phyloP scores from a whole-genome alignment of 1,284 basidiomycete species.

The Microstroma glucosiphilum region DNA sequence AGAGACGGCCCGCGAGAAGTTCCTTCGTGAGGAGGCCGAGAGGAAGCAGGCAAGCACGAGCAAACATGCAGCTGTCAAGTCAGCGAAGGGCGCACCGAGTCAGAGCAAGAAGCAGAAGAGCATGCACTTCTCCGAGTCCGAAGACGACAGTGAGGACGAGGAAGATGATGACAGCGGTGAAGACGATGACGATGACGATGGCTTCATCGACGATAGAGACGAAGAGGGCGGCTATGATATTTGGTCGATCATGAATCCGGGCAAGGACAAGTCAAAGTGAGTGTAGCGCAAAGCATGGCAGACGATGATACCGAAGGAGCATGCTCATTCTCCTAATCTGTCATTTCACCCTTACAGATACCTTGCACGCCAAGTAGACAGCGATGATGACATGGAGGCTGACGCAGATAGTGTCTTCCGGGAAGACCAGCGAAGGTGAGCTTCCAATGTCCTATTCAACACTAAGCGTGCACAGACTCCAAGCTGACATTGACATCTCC shows the following conservation, averaged over 20 bases:
- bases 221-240: slow-evolving; percentile 27
- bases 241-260: slow-evolving; percentile 36
- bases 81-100: neutral
- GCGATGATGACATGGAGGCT: slow-evolving; percentile 49
- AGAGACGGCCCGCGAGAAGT: slow-evolving; percentile 36
- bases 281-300: neutral
- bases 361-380: slow-evolving; percentile 21
- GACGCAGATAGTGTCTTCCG: slow-evolving; percentile 33
- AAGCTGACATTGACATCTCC: neutral
- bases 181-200: slow-evolving; percentile 7
- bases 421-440: slow-evolving; percentile 30
- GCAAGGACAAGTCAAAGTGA: slow-evolving; percentile 31
- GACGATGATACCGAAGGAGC: neutral
- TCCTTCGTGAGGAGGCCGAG: slow-evolving; percentile 38
- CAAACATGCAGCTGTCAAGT: neutral
- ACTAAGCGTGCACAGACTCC: neutral
- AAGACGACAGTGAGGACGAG: slow-evolving; percentile 22
- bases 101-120: slow-evolving; percentile 4
- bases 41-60: slow-evolving; percentile 5
- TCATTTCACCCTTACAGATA: slow-evolving; percentile 16
- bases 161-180: slow-evolving; percentile 17
- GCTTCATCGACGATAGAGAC: neutral
- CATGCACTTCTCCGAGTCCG: slow-evolving; percentile 17
- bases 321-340: neutral
- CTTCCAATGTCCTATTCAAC: neutral